phyloP scores from a whole-genome alignment of 768 basidiomycete genomes.

The Pisolithus albus region DNA sequence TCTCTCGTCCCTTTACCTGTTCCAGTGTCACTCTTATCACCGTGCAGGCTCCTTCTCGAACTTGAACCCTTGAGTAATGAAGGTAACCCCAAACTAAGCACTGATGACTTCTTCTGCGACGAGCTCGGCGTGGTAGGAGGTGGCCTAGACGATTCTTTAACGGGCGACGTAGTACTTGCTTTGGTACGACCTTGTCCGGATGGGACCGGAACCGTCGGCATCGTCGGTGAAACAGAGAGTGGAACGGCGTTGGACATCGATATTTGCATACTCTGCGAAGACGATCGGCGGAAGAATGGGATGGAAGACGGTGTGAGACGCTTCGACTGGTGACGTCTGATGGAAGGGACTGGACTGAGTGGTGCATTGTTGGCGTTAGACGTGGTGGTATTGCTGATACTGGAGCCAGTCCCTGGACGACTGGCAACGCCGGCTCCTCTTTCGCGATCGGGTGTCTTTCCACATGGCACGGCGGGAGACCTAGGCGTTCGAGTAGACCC shows the following conservation, averaged over 20 bases:
- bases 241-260: slow-evolving; percentile 38
- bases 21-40: slow-evolving; percentile 38
- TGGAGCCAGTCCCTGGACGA: slow-evolving; percentile 71
- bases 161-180: slow-evolving; percentile 43
- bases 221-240: slow-evolving; percentile 44
- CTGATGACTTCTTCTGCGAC: slow-evolving; percentile 72
- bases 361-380: slow-evolving; percentile 51
- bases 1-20: slow-evolving; percentile 51
- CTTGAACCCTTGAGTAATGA: slow-evolving; percentile 75
- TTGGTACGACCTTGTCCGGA: slow-evolving; percentile 38
- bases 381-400: slow-evolving; percentile 62
- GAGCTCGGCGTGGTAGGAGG: slow-evolving; percentile 53
- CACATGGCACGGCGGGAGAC: slow-evolving; percentile 34
- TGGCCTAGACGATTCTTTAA: slow-evolving; percentile 44
- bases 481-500: slow-evolving; percentile 54
- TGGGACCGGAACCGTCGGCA: slow-evolving; percentile 38
- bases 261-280: slow-evolving; percentile 79
- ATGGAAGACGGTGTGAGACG: slow-evolving; percentile 89
- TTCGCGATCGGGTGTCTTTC: slow-evolving; percentile 59
- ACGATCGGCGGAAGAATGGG: slow-evolving; percentile 89
- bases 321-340: slow-evolving; percentile 59
- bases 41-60: slow-evolving; percentile 74
- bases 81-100: slow-evolving; percentile 73
- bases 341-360: slow-evolving; percentile 65
- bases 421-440: slow-evolving; percentile 37